Conservation (phyloP, 2,329 filamentous ascomycete species). For the Cordyceps tenuipes region DNA sequence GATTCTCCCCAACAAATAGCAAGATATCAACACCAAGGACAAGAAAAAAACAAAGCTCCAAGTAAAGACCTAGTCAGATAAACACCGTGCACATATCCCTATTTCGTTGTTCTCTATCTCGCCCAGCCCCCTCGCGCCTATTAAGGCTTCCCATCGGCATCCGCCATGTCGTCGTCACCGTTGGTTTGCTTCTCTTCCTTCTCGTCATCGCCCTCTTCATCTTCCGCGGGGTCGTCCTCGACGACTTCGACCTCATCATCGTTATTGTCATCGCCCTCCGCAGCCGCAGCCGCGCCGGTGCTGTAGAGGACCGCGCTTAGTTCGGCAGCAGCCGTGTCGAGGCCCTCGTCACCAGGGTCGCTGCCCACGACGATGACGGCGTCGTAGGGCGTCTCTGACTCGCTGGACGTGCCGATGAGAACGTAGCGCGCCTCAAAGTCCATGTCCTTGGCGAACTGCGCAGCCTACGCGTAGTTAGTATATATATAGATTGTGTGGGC, state of each 20-base stretch:
- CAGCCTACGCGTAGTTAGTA: slow-evolving; percentile 31
- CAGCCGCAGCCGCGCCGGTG: slow-evolving; percentile 19
- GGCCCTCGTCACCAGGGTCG: slow-evolving; percentile 2
- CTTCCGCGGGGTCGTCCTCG: too few relatives aligned
- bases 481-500: neutral
- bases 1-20: neutral
- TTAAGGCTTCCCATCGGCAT: slow-evolving; percentile 13
- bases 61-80: neutral
- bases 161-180: slow-evolving; percentile 11
- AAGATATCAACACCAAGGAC: neutral
- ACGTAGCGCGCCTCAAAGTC: slow-evolving; percentile 48
- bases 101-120: neutral
- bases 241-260: slow-evolving; percentile 4
- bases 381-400: slow-evolving; percentile 12
- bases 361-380: slow-evolving; percentile 2
- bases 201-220: neutral
- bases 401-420: slow-evolving; percentile 38
- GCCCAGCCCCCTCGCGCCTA: neutral
- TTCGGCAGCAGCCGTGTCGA: slow-evolving; percentile 2
- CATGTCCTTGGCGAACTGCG: slow-evolving; percentile 49
- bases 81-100: neutral
- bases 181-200: neutral
- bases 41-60: neutral
- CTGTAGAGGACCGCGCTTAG: slow-evolving; percentile 14
- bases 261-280: slow-evolving; percentile 18